These are phyloP conservation scores for Globisporangium mamillatum DNA, from an alignment of 352 stramenopile genomes.

Conservation along the genomic window DNA sequence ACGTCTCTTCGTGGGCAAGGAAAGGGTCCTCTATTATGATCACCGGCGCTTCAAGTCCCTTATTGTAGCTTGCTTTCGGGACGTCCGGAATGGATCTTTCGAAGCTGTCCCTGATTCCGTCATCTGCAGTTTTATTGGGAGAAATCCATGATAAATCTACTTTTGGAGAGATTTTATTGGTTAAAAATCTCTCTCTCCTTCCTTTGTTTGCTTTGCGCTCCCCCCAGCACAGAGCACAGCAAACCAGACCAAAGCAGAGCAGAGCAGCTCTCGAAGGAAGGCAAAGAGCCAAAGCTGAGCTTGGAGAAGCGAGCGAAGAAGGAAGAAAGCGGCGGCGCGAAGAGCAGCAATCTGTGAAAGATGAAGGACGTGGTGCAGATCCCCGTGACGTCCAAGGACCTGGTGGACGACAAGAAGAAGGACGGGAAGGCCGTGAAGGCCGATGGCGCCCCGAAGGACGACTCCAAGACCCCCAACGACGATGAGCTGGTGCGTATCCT, in stretches of 20 bases:
- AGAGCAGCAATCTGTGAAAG: constrained; percentile 11
- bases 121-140: constrained; percentile 13
- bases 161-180: constrained; percentile 15
- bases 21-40: background rate
- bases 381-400: constrained; percentile 55
- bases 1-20: constrained; percentile 1
- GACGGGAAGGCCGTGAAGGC: constrained; percentile 19
- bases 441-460: constrained; percentile 24
- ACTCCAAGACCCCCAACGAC: constrained; percentile 30
- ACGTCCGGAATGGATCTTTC: constrained; percentile 17
- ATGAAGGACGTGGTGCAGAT: constrained; percentile 77
- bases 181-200: constrained; percentile 4
- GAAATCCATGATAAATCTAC: constrained; percentile 8
- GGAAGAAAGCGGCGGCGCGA: constrained; percentile 21
- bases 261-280: background rate
- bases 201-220: constrained; percentile 5
- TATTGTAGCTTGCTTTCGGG: background rate
- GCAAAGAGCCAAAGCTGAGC: background rate
- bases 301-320: constrained; percentile 17
- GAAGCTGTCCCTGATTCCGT: constrained; percentile 8
- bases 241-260: background rate
- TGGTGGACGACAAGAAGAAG: constrained; percentile 40
- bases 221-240: constrained; percentile 8
- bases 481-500: constrained; percentile 64
- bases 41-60: constrained; percentile 7